Evolutionary conservation across 495 filamentous ascomycete species (phyloP), one percentile per base, ranked within the genome.

Genomic region (Talaromyces thailandensis): DNA sequence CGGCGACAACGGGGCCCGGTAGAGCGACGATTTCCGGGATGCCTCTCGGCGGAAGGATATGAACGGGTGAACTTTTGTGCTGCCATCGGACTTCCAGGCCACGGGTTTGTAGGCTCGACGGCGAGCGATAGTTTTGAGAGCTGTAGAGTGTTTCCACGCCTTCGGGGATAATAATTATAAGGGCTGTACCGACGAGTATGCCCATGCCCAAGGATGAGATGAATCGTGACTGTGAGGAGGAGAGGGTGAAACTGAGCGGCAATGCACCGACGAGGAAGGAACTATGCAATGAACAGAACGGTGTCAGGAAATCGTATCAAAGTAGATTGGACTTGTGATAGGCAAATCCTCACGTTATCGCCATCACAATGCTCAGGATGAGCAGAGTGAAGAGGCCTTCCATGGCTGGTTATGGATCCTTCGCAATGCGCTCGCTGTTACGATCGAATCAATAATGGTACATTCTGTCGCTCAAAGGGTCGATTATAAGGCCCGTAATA

Each of bases 101-200:
- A 11, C 76, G 74, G 18, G 65, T 66, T 57, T 64, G 71, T 56
- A 78, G 58, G 57, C 64, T 67, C 58, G 77, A 76, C 40, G 65
- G 70, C 60, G 51, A 58, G 29, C 63, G 70, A 61, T 12, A 72
- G 58, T 35, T 72, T 67, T 51, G 74, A 9, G 87, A 80, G 65
- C 83, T 86, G 69, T 96, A 92, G 56, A 97, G 77, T 6, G 94
- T 94, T 68, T 97, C 94, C 56, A 98, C 86, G 16, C 94, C 94
- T 73, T 98, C 94, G 0, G 94, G 94, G 68, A 98, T 96, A 70
- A 98, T 98, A 2, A 98, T 91, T 61, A 98, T 92, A 66, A 98
- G 82, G 8, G 92, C 91, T 35, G 93, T 98, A 37, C 94, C 94
- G 23, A 98, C 92, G 7, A 98, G 79, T 16, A 98, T 88, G 45